Percentiles rank a stretch among this genome's conserved stretches.
phyloP scores from a whole-genome alignment of 2,329 filamentous ascomycete species.

The Berkeleyomyces rouxiae region DNA sequence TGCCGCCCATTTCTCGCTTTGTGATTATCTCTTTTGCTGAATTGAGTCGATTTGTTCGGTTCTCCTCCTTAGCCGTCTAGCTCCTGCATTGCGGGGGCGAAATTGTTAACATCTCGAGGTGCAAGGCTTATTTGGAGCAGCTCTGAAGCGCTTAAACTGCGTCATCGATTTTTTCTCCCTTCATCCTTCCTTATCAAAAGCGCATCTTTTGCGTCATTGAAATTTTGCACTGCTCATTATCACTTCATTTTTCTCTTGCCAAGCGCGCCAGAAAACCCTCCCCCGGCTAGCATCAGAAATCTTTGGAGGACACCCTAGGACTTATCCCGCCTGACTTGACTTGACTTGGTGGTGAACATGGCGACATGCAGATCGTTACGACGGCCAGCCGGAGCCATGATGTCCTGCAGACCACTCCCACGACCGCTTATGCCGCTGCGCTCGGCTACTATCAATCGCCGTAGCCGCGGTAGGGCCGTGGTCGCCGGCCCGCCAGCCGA shows the following conservation, averaged over 20 bases:
- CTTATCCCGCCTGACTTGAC: not conserved
- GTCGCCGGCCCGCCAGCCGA: not conserved
- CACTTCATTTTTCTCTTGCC: not conserved
- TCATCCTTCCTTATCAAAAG: not conserved
- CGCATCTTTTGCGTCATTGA: conserved; percentile 5
- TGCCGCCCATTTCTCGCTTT: not conserved
- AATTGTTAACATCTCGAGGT: not conserved
- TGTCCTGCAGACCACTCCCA: not conserved
- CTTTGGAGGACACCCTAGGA: no score
- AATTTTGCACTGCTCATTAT: conserved; percentile 1
- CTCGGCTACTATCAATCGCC: not conserved
- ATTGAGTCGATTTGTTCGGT: not conserved
- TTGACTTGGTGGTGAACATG: not conserved
- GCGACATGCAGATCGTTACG: not conserved
- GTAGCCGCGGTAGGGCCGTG: not conserved
- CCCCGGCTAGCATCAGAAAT: not conserved
- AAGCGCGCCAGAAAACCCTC: not conserved
- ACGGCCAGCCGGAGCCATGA: not conserved
- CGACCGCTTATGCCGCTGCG: not conserved
- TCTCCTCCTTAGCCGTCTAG: not conserved
- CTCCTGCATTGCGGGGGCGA: not conserved
- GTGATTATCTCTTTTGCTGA: not conserved
- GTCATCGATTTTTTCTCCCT: not conserved
- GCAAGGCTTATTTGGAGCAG: not conserved
- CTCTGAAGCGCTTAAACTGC: not conserved